Evolutionary conservation across 495 filamentous ascomycete species (phyloP), one percentile per base, ranked within the genome.

Genomic region (Darksidea phi): DNA sequence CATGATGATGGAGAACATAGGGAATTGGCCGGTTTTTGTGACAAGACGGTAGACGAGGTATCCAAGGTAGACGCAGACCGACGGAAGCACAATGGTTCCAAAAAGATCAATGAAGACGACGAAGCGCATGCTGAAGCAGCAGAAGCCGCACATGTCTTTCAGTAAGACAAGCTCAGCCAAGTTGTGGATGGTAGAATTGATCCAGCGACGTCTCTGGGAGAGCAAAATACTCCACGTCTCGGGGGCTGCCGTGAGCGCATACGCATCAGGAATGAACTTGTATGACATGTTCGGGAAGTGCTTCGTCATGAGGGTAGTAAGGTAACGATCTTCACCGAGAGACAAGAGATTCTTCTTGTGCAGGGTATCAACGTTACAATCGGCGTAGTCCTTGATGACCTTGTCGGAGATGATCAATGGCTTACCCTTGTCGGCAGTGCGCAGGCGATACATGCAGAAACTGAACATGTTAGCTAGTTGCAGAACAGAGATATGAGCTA

Each of bases 111-210:
- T 86, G 65, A 98, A 87, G 56, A 98, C 94, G 48, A 98, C 85
- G 70, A 98, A 97, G 54, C 94, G 87, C 94, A 98, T 98, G 57
- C 88, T 91, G 80, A 98, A 98, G 75, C 90, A 97, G 75, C 94
- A 98, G 85, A 98, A 98, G 54, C 94, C 94, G 70, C 94, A 98
- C 72, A 98, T 85, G 66, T 98, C 89, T 67, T 89, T 84, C 38
- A 98, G 79, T 62, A 85, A 84, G 61, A 95, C 87, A 68, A 97
- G 76, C 75, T 98, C 94, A 15, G 84, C 86, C 68, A 98, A 72
- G 70, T 98, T 98, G 80, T 98, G 94, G 51, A 98, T 84, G 21
- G 94, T 98, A 1, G 93, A 97, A 74, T 98, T 98, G 75, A 98
- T 98, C 94, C 94, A 98, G 54, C 94, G 85, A 75, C 94, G 90